Percentiles rank a stretch among this genome's conserved stretches.
phyloP scores from a whole-genome alignment of 169 alveolate species.

The Amoebophrya sp. region DNA sequence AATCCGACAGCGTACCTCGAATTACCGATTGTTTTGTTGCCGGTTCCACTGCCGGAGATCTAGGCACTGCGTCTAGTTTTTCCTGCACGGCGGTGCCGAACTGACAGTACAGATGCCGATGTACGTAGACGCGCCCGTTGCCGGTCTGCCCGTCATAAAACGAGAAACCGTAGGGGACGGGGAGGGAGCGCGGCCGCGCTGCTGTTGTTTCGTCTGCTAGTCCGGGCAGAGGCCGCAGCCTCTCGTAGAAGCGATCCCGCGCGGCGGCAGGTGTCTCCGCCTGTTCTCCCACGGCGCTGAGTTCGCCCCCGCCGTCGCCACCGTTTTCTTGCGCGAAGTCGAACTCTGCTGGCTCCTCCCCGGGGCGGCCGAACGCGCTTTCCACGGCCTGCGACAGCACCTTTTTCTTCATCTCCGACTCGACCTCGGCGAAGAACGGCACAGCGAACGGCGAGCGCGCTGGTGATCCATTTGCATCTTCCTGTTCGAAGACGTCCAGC shows the following conservation, averaged over 20 bases:
- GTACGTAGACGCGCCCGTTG: not conserved
- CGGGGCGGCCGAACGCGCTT: not conserved
- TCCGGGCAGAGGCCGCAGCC: no score
- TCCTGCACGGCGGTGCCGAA: not conserved
- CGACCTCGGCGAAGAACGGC: not conserved
- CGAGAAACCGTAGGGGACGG: not conserved
- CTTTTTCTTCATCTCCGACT: not conserved
- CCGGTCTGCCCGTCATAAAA: not conserved
- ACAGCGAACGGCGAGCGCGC: not conserved
- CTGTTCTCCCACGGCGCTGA: no score
- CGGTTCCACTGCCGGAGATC: not conserved
- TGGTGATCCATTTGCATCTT: not conserved
- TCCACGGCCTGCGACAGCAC: not conserved
- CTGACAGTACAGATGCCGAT: not conserved
- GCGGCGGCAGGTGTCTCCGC: no score
- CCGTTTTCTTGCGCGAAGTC: not conserved
- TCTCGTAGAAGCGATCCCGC: no score
- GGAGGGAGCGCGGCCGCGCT: no score
- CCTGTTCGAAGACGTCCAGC: not conserved
- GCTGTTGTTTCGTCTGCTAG: no score
- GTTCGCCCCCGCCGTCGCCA: no score
- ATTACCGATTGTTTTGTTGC: not conserved
- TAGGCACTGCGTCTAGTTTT: not conserved
- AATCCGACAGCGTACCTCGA: not conserved
- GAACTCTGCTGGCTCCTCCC: not conserved